Evolutionary conservation across 805 yeast species (phyloP).

Genomic region (Saturnispora hagleri): DNA sequence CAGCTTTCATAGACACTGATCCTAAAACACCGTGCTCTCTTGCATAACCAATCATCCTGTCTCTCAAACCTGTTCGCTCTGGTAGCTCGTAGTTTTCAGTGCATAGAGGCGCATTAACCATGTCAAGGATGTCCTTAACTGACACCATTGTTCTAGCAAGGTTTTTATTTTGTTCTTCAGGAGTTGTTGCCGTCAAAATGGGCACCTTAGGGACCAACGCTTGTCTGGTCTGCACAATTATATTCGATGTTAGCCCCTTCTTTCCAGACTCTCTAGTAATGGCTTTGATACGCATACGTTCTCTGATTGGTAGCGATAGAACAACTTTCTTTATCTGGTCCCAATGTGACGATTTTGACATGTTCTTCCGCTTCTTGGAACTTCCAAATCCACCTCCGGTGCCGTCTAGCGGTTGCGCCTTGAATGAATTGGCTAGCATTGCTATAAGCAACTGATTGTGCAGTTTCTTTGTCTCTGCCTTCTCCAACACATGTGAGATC

Average conservation of each 20-base stretch:
- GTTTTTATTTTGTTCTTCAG: slow-evolving; percentile 16
- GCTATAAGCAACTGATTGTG: slow-evolving; percentile 81
- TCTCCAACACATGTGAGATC: slow-evolving; percentile 46
- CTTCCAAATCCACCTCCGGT: slow-evolving; percentile 39
- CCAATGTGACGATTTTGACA: slow-evolving; percentile 58
- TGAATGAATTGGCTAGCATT: slow-evolving; percentile 73
- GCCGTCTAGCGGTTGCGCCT: slow-evolving; percentile 62
- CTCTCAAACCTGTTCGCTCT: slow-evolving; percentile 57
- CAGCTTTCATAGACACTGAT: slow-evolving; percentile 61
- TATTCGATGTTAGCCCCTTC: slow-evolving; percentile 60
- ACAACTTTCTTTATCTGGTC: slow-evolving; percentile 79
- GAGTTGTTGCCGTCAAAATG: slow-evolving; percentile 39
- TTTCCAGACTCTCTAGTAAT: slow-evolving; percentile 80
- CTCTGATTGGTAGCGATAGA: slow-evolving; percentile 75
- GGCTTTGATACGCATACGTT: slow-evolving; percentile 73
- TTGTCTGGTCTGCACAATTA: slow-evolving; percentile 61
- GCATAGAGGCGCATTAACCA: slow-evolving; percentile 72
- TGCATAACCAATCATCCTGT: slow-evolving; percentile 70
- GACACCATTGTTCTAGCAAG: slow-evolving; percentile 54
- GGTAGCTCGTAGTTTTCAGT: slow-evolving; percentile 76
- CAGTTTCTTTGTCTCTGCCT: slow-evolving; percentile 39
- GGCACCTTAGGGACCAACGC: slow-evolving; percentile 81
- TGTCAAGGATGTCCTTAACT: slow-evolving; percentile 88
- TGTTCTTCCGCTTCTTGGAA: slow-evolving; percentile 34
- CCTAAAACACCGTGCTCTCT: slow-evolving; percentile 88